These are phyloP conservation scores for Penicillium atrosanguineum DNA, from an alignment of 495 filamentous ascomycete genomes.

Conservation along the genomic window DNA sequence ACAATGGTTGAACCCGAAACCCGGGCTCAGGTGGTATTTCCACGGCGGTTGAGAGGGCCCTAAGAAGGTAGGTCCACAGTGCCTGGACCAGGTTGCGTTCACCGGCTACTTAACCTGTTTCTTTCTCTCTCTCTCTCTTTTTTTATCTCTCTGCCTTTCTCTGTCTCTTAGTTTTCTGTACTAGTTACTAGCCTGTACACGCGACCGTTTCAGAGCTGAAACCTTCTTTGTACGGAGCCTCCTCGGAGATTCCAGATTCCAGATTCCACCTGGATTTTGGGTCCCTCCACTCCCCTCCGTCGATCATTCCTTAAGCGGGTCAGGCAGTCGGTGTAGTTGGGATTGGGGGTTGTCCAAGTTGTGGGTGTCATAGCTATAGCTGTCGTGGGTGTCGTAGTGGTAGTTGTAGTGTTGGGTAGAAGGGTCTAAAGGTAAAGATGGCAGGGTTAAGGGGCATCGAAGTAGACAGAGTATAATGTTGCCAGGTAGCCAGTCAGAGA, in stretches of 20 bases:
- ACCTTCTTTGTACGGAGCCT: not conserved
- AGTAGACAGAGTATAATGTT: not conserved
- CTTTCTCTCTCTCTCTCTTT: too few species aligned
- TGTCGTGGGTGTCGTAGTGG: not conserved
- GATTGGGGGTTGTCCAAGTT: not conserved
- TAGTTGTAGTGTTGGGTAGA: not conserved
- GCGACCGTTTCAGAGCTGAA: not conserved
- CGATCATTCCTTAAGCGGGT: constrained; percentile 4
- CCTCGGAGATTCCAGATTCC: constrained; percentile 1
- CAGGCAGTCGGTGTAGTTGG: too few species aligned
- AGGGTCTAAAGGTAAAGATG: not conserved
- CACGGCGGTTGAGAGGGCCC: not conserved
- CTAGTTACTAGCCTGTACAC: not conserved
- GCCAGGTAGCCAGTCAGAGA: too few species aligned
- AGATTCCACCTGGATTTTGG: not conserved
- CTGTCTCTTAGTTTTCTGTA: not conserved
- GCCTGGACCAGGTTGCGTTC: not conserved
- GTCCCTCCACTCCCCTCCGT: constrained; percentile 4
- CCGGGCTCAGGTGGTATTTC: not conserved
- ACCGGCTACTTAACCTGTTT: not conserved
- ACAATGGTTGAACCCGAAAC: not conserved
- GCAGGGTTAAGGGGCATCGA: not conserved
- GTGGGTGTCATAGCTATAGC: not conserved
- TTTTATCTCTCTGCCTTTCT: too few species aligned
- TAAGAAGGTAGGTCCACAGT: not conserved